phyloP scores from a whole-genome alignment of 441 rosid genomes.

The Cnidoscolus chayamansa region DNA sequence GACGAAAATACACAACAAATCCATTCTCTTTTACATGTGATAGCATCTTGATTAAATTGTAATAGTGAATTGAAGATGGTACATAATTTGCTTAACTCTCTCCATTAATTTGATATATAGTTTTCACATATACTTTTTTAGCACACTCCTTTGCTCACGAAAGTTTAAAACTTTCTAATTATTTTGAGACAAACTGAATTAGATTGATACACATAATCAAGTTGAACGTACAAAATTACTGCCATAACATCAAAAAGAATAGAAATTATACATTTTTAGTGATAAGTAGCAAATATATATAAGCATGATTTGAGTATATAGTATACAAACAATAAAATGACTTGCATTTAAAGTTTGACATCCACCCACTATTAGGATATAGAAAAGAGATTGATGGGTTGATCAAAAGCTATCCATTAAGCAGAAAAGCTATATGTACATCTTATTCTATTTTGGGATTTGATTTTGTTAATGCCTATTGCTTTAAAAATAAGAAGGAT shows the following conservation, averaged over 20 bases:
- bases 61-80: neutral
- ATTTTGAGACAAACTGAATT: too few species aligned
- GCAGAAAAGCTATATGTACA: too few species aligned
- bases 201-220: too few species aligned
- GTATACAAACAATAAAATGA: conserved; percentile 7
- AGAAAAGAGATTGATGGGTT: conserved; percentile 10
- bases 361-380: conserved; percentile 12
- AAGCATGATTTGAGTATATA: neutral
- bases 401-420: neutral
- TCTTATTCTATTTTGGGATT: neutral
- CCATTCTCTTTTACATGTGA: neutral
- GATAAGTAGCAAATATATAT: neutral
- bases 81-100: too few species aligned
- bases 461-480: conserved; percentile 2
- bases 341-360: conserved; percentile 5
- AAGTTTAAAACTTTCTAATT: too few species aligned
- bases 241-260: neutral
- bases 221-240: neutral
- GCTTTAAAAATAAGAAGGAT: conserved; percentile 19
- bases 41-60: too few species aligned
- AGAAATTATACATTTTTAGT: neutral
- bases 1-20: conserved; percentile 6
- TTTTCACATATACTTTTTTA: too few species aligned
- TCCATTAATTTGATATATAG: neutral
- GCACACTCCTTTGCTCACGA: too few species aligned